phyloP scores from a whole-genome alignment of 1,139 yeast genomes.

The Nadsonia starkeyi-henricii region DNA sequence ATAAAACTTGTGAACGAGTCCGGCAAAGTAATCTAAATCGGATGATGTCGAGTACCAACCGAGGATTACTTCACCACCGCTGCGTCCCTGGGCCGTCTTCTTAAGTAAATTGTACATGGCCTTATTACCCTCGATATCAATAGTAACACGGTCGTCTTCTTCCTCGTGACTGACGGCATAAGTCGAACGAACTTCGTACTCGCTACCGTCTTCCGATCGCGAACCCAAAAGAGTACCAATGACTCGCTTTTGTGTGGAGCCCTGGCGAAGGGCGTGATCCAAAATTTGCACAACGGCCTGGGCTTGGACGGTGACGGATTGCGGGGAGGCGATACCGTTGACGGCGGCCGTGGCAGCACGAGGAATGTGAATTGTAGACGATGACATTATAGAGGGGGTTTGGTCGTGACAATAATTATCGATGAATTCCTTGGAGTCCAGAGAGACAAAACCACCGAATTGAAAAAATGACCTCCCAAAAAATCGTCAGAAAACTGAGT shows the following conservation, averaged over 20 bases:
- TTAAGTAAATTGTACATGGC: conserved; percentile 59
- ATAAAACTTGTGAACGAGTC: conserved; percentile 77
- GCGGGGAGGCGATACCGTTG: conserved; percentile 1
- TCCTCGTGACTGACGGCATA: conserved; percentile 77
- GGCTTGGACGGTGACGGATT: conserved; percentile 5
- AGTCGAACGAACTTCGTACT: conserved; percentile 60
- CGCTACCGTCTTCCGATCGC: conserved; percentile 77
- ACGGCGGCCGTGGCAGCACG: not conserved
- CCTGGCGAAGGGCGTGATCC: conserved; percentile 39
- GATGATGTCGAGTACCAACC: conserved; percentile 80
- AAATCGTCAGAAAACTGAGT: too few species aligned
- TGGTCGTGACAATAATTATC: too few species aligned
- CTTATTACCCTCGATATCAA: conserved; percentile 67
- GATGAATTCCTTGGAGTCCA: too few species aligned
- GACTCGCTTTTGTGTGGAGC: conserved; percentile 40
- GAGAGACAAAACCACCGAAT: too few species aligned
- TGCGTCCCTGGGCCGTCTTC: conserved; percentile 36
- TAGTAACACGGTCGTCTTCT: conserved; percentile 59
- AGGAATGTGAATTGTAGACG: not conserved
- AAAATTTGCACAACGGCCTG: conserved; percentile 56
- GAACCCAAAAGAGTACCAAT: conserved; percentile 75
- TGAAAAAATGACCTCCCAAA: too few species aligned
- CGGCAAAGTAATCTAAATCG: conserved; percentile 58
- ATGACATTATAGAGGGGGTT: too few species aligned
- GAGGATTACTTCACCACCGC: conserved; percentile 59